Conservation (phyloP, 257 asterid species). For the Solanum bulbocastanum region DNA sequence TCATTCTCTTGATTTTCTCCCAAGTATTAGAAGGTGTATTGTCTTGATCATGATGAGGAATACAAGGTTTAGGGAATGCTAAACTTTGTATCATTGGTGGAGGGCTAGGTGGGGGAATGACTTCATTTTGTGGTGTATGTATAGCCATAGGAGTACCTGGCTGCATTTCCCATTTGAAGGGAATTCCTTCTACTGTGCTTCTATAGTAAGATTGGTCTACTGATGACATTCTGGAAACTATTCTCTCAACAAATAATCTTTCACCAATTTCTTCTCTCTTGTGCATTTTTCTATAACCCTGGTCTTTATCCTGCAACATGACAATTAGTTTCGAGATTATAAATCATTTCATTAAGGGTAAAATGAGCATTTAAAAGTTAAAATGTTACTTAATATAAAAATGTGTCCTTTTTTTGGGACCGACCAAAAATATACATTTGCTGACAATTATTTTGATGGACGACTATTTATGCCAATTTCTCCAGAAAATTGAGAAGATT, state of each 20-base stretch:
- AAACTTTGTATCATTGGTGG: constrained; percentile 24
- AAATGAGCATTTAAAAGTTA: neutral
- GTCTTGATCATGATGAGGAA: neutral
- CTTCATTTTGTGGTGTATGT: constrained; percentile 5
- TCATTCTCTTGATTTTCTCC: constrained; percentile 3
- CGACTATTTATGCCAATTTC: neutral
- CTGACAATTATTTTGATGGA: neutral
- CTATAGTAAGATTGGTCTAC: constrained; percentile 23
- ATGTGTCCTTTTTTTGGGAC: neutral
- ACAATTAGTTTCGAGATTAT: no score
- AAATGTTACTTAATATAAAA: neutral
- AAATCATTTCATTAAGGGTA: no score
- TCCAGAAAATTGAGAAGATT: neutral
- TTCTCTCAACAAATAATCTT: constrained; percentile 15
- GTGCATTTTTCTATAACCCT: constrained; percentile 36
- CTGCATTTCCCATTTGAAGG: constrained; percentile 32
- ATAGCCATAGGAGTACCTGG: constrained; percentile 20
- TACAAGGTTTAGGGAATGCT: neutral
- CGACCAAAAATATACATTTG: neutral
- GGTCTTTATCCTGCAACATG: constrained; percentile 39
- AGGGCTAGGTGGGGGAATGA: constrained; percentile 28
- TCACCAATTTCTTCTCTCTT: constrained; percentile 30
- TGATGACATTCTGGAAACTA: constrained; percentile 30
- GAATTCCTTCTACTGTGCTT: constrained; percentile 14
- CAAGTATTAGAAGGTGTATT: neutral